phyloP scores from a whole-genome alignment of 345 rosid genomes.

The Melaleuca quinquenervia region DNA sequence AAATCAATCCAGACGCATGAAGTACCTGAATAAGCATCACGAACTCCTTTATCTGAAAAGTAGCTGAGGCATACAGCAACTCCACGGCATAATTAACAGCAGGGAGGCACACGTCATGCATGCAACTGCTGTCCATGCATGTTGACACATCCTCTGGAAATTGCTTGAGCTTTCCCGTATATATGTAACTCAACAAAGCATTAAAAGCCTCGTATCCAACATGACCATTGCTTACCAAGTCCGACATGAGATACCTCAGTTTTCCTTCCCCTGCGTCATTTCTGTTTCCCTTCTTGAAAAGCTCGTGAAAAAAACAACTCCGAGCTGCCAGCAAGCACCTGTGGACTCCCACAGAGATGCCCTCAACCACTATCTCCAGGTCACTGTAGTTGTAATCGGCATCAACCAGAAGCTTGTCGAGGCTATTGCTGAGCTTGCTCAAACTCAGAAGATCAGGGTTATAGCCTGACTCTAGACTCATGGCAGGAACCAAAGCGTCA shows the following conservation, averaged over 20 bases:
- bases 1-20: not conserved
- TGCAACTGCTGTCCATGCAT: slow-evolving; percentile 27
- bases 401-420: slow-evolving; percentile 13
- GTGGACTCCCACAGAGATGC: slow-evolving; percentile 20
- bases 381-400: slow-evolving; percentile 13
- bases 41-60: slow-evolving; percentile 29
- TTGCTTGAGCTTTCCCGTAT: slow-evolving; percentile 24
- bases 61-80: slow-evolving; percentile 32
- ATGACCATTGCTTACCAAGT: slow-evolving; percentile 9
- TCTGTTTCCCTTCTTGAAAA: slow-evolving; percentile 10
- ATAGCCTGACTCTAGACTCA: slow-evolving; percentile 5
- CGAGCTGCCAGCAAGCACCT: slow-evolving; percentile 37
- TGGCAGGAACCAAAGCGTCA: not conserved
- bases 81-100: slow-evolving; percentile 26
- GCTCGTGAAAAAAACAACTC: slow-evolving; percentile 20
- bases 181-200: slow-evolving; percentile 24
- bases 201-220: slow-evolving; percentile 34
- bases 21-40: slow-evolving; percentile 31
- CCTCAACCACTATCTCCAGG: slow-evolving; percentile 28
- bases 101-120: slow-evolving; percentile 35
- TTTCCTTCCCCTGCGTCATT: slow-evolving; percentile 5
- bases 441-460: slow-evolving; percentile 17
- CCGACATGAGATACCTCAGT: slow-evolving; percentile 17
- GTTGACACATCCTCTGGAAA: slow-evolving; percentile 27
- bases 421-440: slow-evolving; percentile 21